Conservation (phyloP, 2,329 filamentous ascomycete species). For the Massarina eburnea region DNA sequence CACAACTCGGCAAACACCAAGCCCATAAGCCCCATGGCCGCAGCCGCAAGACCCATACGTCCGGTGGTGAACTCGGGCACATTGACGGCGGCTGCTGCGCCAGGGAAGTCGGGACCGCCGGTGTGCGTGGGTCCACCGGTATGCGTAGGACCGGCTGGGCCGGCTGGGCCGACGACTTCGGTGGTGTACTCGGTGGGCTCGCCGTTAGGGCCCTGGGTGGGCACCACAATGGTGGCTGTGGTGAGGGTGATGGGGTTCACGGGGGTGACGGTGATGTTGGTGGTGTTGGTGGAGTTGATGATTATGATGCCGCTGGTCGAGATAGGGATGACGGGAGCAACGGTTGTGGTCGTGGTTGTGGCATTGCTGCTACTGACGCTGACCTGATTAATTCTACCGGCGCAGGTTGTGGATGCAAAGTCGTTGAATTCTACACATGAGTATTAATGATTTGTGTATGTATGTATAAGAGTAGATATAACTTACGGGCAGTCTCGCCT, state of each 20-base stretch:
- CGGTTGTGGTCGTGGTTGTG: constrained; percentile 1
- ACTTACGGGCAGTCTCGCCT: constrained; percentile 8
- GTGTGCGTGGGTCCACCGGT: not conserved
- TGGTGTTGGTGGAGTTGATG: constrained; percentile 5
- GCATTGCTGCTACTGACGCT: not conserved
- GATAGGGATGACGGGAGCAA: constrained; percentile 2
- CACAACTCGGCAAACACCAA: constrained; percentile 24
- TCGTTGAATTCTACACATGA: constrained; percentile 7
- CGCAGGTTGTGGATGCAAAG: constrained; percentile 14
- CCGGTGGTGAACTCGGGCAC: constrained; percentile 7
- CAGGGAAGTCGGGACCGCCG: constrained; percentile 9
- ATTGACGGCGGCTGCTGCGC: constrained; percentile 14
- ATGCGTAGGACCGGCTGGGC: not conserved
- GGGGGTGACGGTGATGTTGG: constrained; percentile 1
- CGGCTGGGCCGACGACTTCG: constrained; percentile 6
- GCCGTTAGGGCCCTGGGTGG: constrained; percentile 8
- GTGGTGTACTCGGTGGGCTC: constrained; percentile 6
- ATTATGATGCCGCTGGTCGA: not conserved
- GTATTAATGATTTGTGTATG: not conserved
- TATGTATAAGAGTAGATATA: not conserved
- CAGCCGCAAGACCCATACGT: constrained; percentile 10
- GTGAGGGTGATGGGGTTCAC: constrained; percentile 9
- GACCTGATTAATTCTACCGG: constrained; percentile 3
- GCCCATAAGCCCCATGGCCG: constrained; percentile 22
- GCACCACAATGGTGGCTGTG: constrained; percentile 6